A percentile compares a stretch with the other conserved stretches of the same genome.
phyloP scores from a whole-genome alignment of 495 filamentous ascomycete species.

The Penicillium lividum region DNA sequence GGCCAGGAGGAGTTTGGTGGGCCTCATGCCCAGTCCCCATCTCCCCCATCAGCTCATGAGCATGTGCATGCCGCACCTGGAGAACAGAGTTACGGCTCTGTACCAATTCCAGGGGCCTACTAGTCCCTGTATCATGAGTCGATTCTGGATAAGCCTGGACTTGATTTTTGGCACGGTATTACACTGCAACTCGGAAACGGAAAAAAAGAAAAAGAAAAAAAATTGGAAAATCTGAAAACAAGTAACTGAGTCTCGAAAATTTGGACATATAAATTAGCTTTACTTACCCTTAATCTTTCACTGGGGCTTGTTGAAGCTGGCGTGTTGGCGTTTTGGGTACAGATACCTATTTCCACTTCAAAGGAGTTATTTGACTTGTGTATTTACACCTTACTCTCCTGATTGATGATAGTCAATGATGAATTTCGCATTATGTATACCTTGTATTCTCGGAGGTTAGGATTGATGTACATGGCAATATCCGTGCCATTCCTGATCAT shows the following conservation, averaged over 20 bases:
- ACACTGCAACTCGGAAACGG: not conserved
- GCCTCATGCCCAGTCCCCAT: conserved; percentile 25
- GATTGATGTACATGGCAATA: conserved; percentile 6
- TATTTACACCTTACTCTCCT: conserved; percentile 9
- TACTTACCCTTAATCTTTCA: conserved; percentile 8
- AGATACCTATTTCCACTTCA: conserved; percentile 21
- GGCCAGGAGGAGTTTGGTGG: conserved; percentile 55
- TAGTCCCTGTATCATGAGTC: conserved; percentile 3
- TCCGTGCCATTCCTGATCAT: not conserved
- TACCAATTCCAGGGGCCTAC: conserved; percentile 56
- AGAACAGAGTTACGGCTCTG: conserved; percentile 51
- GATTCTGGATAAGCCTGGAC: not conserved
- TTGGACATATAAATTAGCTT: conserved; percentile 3
- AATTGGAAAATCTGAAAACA: conserved; percentile 13
- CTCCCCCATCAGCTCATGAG: conserved; percentile 25
- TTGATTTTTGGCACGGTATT: not conserved
- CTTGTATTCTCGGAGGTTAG: not conserved
- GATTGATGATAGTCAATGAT: conserved; percentile 9
- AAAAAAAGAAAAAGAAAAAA: conserved; percentile 14
- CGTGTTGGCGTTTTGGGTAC: conserved; percentile 21
- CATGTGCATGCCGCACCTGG: conserved; percentile 50
- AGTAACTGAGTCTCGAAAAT: not conserved
- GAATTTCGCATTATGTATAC: not conserved
- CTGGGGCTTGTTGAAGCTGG: conserved; percentile 14
- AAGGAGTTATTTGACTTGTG: conserved; percentile 9